Evolutionary conservation across 2,329 filamentous ascomycete species (phyloP), one percentile per base, ranked within the genome.

Genomic region (Pyrenochaeta sp.): DNA sequence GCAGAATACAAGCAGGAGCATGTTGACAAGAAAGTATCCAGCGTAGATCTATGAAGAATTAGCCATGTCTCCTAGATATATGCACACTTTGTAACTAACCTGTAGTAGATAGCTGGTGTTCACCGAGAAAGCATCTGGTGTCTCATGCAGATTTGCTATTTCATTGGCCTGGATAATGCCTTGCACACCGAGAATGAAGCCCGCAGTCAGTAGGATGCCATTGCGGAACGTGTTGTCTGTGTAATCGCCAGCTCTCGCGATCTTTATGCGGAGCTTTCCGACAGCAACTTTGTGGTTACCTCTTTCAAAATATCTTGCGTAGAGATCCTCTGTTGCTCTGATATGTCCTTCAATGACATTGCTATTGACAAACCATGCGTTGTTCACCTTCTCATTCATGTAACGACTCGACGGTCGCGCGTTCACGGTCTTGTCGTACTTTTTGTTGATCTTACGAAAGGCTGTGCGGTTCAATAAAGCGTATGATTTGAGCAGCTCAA

Each of bases 381-480:
- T 89, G 80, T 92, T 94, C 68, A 99, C 93, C 73, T 94, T 94
- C 67, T 97, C 93, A 32, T 89, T 90, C 86, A 97, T 91, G 77
- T 94, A 98, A 28, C 90, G 86, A 72, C 91, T 85, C 0, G 90
- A 85, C 0, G 92, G 92, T 10, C 90, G 86, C 40, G 92, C 90
- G 67, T 93, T 87, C 55, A 93, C 88, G 2, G 90, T 88, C 80
- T 98, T 99, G 83, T 98, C 93, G 75, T 96, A 98, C 78, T 99
- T 99, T 78, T 99, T 99, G 79, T 96, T 97, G 73, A 99, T 92
- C 77, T 99, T 99, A 32, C 93, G 89, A 72, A 98, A 98, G 0
- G 93, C 95, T 0, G 92, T 97, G 48, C 92, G 87, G 76, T 99
- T 99, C 13, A 97, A 83, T 24, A 96, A 81, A 1, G 93, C 90